These are phyloP conservation scores for Xylaria curta DNA, from an alignment of 495 filamentous ascomycete species.

Conservation along the genomic window DNA sequence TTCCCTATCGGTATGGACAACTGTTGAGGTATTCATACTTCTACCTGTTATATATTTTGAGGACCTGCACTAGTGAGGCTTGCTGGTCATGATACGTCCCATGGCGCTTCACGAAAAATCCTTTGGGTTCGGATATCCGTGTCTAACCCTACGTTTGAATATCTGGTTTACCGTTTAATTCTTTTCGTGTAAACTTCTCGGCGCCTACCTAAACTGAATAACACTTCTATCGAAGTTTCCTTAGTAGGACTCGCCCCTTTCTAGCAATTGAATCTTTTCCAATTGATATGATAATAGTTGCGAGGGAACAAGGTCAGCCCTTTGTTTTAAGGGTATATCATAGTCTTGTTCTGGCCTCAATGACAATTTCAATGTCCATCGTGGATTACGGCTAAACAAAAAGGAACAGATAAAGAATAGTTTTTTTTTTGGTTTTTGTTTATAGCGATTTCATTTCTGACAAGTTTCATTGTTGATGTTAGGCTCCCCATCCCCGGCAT, in stretches of 20 bases:
- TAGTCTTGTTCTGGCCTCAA: neutral
- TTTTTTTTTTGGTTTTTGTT: neutral
- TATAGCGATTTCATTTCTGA: neutral
- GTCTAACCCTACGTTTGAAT: neutral
- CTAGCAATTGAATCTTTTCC: neutral
- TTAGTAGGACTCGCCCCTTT: neutral
- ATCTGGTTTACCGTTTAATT: neutral
- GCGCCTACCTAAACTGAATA: neutral
- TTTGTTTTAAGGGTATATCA: neutral
- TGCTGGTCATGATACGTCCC: no score
- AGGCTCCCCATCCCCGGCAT: neutral
- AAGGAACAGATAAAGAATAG: neutral
- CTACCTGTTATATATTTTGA: no score
- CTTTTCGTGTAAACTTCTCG: neutral
- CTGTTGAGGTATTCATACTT: no score
- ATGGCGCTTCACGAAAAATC: no score
- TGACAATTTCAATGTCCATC: neutral
- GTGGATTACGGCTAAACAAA: neutral
- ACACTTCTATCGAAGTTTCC: neutral
- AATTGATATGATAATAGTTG: neutral
- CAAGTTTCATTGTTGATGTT: neutral
- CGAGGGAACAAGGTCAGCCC: neutral
- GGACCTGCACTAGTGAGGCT: no score
- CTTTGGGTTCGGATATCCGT: no score
- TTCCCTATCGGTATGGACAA: no score